A percentile compares a stretch with the other conserved stretches of the same genome.
Evolutionary conservation across 2,329 filamentous ascomycete genomes (phyloP).

Genomic region (Trichoderma lentiforme): DNA sequence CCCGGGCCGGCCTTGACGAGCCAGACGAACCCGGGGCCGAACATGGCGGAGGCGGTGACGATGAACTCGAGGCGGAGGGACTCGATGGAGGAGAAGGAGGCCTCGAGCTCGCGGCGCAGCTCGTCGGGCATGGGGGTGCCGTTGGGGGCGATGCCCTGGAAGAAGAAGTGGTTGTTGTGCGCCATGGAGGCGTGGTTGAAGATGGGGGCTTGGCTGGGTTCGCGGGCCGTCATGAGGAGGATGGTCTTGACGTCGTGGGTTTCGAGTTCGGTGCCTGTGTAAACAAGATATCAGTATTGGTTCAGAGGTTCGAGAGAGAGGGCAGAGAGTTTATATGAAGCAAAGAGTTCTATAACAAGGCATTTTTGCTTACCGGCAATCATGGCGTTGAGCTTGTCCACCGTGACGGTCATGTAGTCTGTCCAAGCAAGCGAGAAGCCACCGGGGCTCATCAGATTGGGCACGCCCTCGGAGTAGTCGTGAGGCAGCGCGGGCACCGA

Average conservation of each 20-base stretch:
- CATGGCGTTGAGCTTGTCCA: conserved; percentile 72
- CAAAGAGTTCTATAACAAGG: neutral
- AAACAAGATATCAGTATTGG: neutral
- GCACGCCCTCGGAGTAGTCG: conserved; percentile 53
- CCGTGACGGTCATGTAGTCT: conserved; percentile 71
- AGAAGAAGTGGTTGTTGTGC: conserved; percentile 87
- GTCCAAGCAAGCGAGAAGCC: conserved; percentile 77
- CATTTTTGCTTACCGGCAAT: conserved; percentile 59
- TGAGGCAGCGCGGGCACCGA: conserved; percentile 45
- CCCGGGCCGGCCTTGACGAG: conserved; percentile 61
- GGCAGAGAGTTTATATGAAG: no score
- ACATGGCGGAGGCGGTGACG: conserved; percentile 82
- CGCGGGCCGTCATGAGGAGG: conserved; percentile 71
- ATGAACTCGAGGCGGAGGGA: conserved; percentile 78
- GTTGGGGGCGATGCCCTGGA: conserved; percentile 50
- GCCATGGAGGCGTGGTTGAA: conserved; percentile 99
- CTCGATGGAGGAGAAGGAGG: conserved; percentile 77
- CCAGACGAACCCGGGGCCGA: conserved; percentile 97
- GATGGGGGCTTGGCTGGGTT: conserved; percentile 69
- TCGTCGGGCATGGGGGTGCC: conserved; percentile 51
- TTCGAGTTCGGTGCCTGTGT: conserved; percentile 62
- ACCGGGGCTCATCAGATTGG: conserved; percentile 65
- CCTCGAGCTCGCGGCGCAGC: conserved; percentile 59
- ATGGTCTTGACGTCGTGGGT: conserved; percentile 63
- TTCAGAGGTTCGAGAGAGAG: neutral